A percentile compares a stretch with the other conserved stretches of the same genome.
phyloP scores from a whole-genome alignment of 139 green algal genomes.

The Chlamydomonas asymmetrica region DNA sequence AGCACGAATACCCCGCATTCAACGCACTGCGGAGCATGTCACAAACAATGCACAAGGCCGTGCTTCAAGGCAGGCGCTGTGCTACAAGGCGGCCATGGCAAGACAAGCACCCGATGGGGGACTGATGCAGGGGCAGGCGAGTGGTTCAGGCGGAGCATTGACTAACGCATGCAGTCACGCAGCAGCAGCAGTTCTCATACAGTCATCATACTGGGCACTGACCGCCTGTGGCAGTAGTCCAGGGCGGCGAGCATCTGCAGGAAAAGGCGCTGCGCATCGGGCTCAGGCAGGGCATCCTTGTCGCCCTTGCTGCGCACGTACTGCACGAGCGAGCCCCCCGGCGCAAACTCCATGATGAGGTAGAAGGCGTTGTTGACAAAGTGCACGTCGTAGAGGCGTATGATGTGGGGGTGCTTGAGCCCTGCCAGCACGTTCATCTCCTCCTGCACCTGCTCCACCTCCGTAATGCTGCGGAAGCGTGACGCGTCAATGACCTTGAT shows the following conservation, averaged over 20 bases:
- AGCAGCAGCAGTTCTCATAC: no score
- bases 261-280: conserved; percentile 62
- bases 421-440: conserved; percentile 68
- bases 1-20: no score
- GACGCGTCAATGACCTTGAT: conserved; percentile 72
- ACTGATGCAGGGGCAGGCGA: no score
- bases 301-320: conserved; percentile 38
- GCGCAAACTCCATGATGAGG: conserved; percentile 80
- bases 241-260: conserved; percentile 64
- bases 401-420: conserved; percentile 77
- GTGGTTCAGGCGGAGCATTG: no score
- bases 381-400: conserved; percentile 60
- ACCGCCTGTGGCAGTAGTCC: conserved; percentile 79
- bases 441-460: conserved; percentile 75
- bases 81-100: background rate
- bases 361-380: conserved; percentile 62
- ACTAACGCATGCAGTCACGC: no score
- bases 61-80: no score
- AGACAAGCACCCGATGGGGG: no score
- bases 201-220: no score
- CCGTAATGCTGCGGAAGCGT: conserved; percentile 64
- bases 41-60: background rate
- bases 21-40: background rate
- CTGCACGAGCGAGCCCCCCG: conserved; percentile 58
- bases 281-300: conserved; percentile 47